These are phyloP conservation scores for Monosporascus sp. DNA, from an alignment of 2,329 filamentous ascomycete genomes.

Conservation along the genomic window DNA sequence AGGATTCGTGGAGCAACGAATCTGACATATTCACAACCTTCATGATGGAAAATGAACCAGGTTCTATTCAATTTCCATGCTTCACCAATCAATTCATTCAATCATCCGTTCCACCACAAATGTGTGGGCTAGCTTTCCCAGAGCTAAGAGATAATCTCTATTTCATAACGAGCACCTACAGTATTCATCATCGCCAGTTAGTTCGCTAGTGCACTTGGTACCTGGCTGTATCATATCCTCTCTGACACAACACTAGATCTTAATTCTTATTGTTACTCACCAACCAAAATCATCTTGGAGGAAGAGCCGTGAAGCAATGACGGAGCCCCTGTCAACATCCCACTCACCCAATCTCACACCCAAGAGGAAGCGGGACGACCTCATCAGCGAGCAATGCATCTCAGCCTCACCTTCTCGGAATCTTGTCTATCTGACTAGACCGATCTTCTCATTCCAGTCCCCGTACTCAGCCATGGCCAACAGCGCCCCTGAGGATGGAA, in stretches of 20 bases:
- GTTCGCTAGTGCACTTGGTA: too few species aligned
- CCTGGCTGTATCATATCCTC: too few species aligned
- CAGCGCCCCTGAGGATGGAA: constrained; percentile 36
- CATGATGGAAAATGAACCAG: too few species aligned
- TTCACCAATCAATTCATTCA: not conserved
- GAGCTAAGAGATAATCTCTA: too few species aligned
- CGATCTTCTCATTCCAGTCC: constrained; percentile 41
- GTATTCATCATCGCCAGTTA: too few species aligned
- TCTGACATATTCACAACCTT: too few species aligned
- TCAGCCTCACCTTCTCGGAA: constrained; percentile 24
- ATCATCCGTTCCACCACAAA: not conserved
- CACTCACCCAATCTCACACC: constrained; percentile 29
- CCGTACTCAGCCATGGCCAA: constrained; percentile 18
- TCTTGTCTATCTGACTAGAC: constrained; percentile 13
- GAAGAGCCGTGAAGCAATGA: constrained; percentile 7
- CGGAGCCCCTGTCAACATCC: constrained; percentile 9
- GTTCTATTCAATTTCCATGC: not conserved
- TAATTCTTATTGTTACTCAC: too few species aligned
- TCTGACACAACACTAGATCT: too few species aligned
- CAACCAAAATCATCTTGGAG: not conserved
- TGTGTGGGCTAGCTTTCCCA: not conserved
- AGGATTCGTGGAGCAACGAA: not conserved
- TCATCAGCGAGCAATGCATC: constrained; percentile 21
- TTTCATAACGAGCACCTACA: too few species aligned
- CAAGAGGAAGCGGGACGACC: constrained; percentile 41